Evolutionary conservation across 1,284 basidiomycete species (phyloP).

Genomic region (Apiotrichum laibachii): DNA sequence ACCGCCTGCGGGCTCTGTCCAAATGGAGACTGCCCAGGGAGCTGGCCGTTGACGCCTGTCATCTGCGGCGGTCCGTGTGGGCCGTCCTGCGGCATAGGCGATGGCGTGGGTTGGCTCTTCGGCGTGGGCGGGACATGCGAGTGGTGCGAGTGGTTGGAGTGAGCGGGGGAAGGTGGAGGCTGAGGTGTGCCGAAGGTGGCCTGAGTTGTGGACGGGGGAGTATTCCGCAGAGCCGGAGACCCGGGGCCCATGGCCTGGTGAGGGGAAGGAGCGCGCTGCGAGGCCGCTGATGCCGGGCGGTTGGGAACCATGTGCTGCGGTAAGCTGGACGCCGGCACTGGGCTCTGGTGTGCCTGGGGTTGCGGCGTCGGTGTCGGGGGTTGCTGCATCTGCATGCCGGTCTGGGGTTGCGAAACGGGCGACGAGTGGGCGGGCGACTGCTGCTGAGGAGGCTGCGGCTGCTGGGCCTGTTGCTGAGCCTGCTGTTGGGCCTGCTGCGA

Average conservation of each 20-base stretch:
- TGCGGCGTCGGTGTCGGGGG: constrained; percentile 18
- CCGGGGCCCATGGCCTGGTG: constrained; percentile 25
- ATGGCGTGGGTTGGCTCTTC: constrained; percentile 6
- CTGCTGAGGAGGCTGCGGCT: constrained; percentile 26
- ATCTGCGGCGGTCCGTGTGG: neutral
- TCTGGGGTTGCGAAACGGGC: constrained; percentile 4
- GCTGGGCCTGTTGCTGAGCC: constrained; percentile 27
- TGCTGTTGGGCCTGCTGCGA: constrained; percentile 20
- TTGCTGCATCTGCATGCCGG: neutral
- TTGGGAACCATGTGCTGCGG: constrained; percentile 45
- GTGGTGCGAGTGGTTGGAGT: constrained; percentile 36
- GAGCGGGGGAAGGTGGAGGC: constrained; percentile 33
- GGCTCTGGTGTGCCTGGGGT: constrained; percentile 26
- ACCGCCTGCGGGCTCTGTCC: constrained; percentile 18
- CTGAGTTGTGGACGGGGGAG: constrained; percentile 12
- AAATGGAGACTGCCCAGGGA: constrained; percentile 7
- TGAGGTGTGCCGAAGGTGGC: constrained; percentile 21
- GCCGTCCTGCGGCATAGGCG: constrained; percentile 13
- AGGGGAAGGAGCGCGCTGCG: constrained; percentile 37
- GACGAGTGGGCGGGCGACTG: constrained; percentile 23
- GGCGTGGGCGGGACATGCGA: constrained; percentile 7
- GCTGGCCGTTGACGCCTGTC: constrained; percentile 12
- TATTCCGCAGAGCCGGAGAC: constrained; percentile 14
- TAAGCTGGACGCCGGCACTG: constrained; percentile 32
- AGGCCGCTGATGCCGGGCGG: constrained; percentile 41